Base-by-base conservation (phyloP, 257 asterid genomes). In the Gynochthodes officinalis region DNA sequence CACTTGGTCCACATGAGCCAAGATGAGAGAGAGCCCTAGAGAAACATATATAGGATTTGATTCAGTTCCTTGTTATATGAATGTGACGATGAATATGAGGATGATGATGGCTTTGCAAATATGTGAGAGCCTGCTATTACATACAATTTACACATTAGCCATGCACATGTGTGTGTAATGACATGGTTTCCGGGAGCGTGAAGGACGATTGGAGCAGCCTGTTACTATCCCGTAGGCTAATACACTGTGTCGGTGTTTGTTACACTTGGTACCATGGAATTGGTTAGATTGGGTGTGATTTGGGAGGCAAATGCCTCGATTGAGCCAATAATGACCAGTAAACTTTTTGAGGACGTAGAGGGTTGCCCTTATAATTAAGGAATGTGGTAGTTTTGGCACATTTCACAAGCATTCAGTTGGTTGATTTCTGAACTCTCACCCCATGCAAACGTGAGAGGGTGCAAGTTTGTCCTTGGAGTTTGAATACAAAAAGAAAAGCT, bases 221-320 rank as follows among this genome's bases (percentile, higher is more conserved):
- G 35, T 39, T 35, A 81, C 92, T 70, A 75, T 59, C 28, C 88
- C 96, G 93, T 87, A 72, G 92, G 86, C 90, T 75, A 78, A 79
- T 85, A 53, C 76, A 69, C 19, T 63, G 91, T 84, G 96, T 87
- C 96, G 80, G 89, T 85, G 96, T 75, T 83, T 48, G 74, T 71
- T 10, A 75, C 87, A 81, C 79, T 83, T 82, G 91, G 84, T 63
- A 43, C 0, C 48, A 0, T 39, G 0, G 10, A 49, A 82, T 82
- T 86, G 92, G 86, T 3, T 30, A 19, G 50, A 2, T 21, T 43
- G 70, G 35, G 81, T 53, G 80, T 72, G 76, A n/a, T n/a, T 25
- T 65, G 75, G 89, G 77, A 67, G 84, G 86, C 91, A 89, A 84
- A 83, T 68, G 74, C 89, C 82, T 87, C 86, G 87, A 76, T 54